phyloP scores from a whole-genome alignment of 106 monocot genomes.

The Dioscorea alata region DNA sequence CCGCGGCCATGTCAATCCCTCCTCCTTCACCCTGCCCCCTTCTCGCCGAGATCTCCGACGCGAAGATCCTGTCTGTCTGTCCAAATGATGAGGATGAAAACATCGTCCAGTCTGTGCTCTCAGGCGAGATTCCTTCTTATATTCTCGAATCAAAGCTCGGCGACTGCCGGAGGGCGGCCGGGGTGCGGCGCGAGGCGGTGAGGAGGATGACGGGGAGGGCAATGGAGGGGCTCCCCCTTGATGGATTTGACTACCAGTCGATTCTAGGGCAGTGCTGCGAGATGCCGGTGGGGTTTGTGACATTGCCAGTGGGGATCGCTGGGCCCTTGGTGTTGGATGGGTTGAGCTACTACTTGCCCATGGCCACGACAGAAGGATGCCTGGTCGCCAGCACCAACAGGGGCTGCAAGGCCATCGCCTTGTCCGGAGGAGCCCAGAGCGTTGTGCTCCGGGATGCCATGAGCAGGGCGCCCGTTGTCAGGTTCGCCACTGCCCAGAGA shows the following conservation, averaged over 20 bases:
- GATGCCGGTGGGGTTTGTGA: constrained; percentile 75
- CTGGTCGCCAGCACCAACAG: constrained; percentile 83
- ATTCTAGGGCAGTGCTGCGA: constrained; percentile 92
- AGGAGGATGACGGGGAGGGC: constrained; percentile 48
- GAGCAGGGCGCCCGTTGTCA: constrained; percentile 75
- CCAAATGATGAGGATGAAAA: constrained; percentile 37
- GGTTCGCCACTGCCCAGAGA: constrained; percentile 46
- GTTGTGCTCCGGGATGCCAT: constrained; percentile 65
- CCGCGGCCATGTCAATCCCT: neutral
- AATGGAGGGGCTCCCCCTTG: constrained; percentile 64
- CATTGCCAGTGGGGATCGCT: constrained; percentile 70
- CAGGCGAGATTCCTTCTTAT: constrained; percentile 56
- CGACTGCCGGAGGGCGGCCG: constrained; percentile 57
- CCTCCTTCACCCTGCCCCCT: neutral
- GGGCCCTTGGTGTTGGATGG: constrained; percentile 74
- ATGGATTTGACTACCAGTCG: constrained; percentile 68
- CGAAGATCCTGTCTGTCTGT: constrained; percentile 15
- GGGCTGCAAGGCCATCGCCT: constrained; percentile 75
- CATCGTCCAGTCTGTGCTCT: constrained; percentile 42
- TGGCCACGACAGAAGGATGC: constrained; percentile 95
- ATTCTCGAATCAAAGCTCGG: constrained; percentile 50
- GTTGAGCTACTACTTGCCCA: constrained; percentile 49
- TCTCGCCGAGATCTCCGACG: neutral
- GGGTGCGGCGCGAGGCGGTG: constrained; percentile 62
- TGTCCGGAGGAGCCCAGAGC: constrained; percentile 66